Evolutionary conservation across 2,329 filamentous ascomycete species (phyloP).

Genomic region (Aspergillus intermedius): DNA sequence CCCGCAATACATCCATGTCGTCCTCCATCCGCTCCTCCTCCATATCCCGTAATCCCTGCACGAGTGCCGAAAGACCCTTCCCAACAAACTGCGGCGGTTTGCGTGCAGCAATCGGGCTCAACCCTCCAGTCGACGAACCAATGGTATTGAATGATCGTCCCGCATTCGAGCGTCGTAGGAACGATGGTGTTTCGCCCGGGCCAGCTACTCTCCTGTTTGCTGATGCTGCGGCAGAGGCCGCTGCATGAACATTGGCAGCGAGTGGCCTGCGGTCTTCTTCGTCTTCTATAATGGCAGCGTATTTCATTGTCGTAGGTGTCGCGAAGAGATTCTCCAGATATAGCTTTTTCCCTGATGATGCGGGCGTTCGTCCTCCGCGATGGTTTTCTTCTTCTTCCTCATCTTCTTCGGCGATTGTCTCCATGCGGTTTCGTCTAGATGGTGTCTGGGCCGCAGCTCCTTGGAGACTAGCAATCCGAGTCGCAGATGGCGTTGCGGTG

Average conservation of each 20-base stretch:
- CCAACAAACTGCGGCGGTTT: constrained; percentile 33
- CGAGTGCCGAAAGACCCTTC: constrained; percentile 33
- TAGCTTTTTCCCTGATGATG: constrained; percentile 39
- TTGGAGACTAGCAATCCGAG: constrained; percentile 19
- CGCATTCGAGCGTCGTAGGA: constrained; percentile 33
- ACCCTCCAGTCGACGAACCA: constrained; percentile 9
- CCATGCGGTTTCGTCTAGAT: constrained; percentile 24
- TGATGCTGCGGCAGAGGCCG: not conserved
- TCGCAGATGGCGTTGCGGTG: constrained; percentile 27
- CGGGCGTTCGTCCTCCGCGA: constrained; percentile 31
- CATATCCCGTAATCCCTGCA: constrained; percentile 34
- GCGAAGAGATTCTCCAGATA: constrained; percentile 41
- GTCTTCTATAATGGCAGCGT: constrained; percentile 33
- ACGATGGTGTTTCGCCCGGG: constrained; percentile 30
- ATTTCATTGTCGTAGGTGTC: constrained; percentile 40
- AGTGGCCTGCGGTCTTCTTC: constrained; percentile 14
- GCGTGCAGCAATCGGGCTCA: constrained; percentile 34
- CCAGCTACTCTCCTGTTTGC: constrained; percentile 2
- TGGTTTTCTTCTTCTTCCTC: constrained; percentile 20
- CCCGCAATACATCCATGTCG: constrained; percentile 38
- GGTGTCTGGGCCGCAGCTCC: constrained; percentile 31
- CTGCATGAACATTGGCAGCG: not conserved
- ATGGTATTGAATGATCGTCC: constrained; percentile 14
- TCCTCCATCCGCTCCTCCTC: constrained; percentile 38
- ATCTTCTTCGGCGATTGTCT: constrained; percentile 23